Conservation (phyloP, 306 rosid species). For the Sophora flavescens region DNA sequence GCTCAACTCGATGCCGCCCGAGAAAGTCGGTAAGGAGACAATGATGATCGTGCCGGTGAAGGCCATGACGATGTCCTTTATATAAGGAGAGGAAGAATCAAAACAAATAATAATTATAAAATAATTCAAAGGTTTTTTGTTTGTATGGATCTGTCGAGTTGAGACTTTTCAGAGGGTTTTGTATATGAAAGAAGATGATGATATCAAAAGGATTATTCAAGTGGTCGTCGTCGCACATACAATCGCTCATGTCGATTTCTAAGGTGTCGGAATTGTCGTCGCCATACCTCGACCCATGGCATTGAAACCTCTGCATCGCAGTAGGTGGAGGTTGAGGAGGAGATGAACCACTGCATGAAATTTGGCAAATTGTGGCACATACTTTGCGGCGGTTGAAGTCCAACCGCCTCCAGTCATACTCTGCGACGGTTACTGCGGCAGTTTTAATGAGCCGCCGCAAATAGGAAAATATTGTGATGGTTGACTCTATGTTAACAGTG, state of each 20-base stretch:
- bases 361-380: too few relatives aligned
- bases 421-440: too few relatives aligned
- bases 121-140: conserved; percentile 33
- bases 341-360: too few relatives aligned
- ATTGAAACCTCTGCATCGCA: conserved; percentile 68
- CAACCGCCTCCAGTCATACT: too few relatives aligned
- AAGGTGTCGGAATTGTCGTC: conserved; percentile 98
- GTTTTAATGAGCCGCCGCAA: too few relatives aligned
- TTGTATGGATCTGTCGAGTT: conserved; percentile 58
- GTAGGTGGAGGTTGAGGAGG: conserved; percentile 81
- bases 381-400: too few relatives aligned
- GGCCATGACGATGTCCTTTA: conserved; percentile 56
- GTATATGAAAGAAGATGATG: conserved; percentile 67
- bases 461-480: too few relatives aligned
- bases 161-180: conserved; percentile 21
- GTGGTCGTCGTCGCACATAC: conserved; percentile 96
- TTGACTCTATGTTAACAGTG: too few relatives aligned
- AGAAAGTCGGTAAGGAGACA: conserved; percentile 1
- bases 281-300: conserved; percentile 81
- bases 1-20: conserved; percentile 45
- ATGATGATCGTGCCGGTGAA: conserved; percentile 53
- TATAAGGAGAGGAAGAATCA: conserved; percentile 17
- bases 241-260: conserved; percentile 93
- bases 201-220: conserved; percentile 92
- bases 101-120: background rate